phyloP scores from a whole-genome alignment of 2,329 filamentous ascomycete genomes.

The Pleoardoris graminearum region DNA sequence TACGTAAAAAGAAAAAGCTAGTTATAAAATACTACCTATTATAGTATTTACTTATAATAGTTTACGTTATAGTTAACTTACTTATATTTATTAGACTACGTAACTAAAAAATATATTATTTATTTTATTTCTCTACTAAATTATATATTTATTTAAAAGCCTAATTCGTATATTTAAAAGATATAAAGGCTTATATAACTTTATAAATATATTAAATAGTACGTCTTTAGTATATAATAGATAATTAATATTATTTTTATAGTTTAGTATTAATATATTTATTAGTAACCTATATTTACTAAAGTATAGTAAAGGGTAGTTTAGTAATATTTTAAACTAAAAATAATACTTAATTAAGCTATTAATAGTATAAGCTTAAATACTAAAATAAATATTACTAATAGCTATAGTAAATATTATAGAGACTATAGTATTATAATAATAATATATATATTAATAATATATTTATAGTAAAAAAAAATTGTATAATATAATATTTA shows the following conservation, averaged over 20 bases:
- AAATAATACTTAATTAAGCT: background rate
- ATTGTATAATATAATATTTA: background rate
- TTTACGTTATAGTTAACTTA: constrained; percentile 40
- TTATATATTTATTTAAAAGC: constrained; percentile 27
- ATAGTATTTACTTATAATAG: constrained; percentile 24
- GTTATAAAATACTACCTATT: constrained; percentile 11
- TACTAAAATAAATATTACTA: constrained; percentile 1
- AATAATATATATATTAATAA: constrained; percentile 2
- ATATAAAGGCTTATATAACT: constrained; percentile 26
- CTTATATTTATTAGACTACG: constrained; percentile 36
- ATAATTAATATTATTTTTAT: background rate
- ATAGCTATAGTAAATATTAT: constrained; percentile 3
- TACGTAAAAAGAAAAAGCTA: constrained; percentile 27
- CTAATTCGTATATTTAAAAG: constrained; percentile 26
- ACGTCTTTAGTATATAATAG: constrained; percentile 7
- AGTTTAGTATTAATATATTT: background rate
- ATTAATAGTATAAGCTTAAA: constrained; percentile 1
- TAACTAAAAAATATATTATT: constrained; percentile 31
- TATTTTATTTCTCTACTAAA: constrained; percentile 23
- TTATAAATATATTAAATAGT: constrained; percentile 24
- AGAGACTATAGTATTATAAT: constrained; percentile 7
- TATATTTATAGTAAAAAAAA: background rate
- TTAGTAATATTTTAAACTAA: background rate
- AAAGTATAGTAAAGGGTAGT: too few relatives aligned
- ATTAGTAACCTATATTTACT: background rate